Percentiles rank a stretch among this genome's conserved stretches.
Evolutionary conservation across 208 protist species (phyloP).

Genomic region (Acanthamoeba lenticulata): DNA sequence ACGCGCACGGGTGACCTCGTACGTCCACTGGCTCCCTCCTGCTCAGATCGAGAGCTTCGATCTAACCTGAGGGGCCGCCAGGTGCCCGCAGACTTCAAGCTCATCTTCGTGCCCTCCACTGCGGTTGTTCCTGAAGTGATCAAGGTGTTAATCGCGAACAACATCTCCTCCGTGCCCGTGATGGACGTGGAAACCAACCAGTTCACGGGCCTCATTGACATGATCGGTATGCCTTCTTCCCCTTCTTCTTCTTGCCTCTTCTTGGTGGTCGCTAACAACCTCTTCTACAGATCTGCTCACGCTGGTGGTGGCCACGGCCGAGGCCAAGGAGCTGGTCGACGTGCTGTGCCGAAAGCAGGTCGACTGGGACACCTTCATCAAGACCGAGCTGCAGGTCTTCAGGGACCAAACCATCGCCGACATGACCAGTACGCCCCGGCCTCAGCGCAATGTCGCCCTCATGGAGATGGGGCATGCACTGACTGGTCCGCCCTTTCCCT

Average conservation of each 20-base stretch:
- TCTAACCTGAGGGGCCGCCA: background rate
- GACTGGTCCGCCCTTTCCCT: background rate
- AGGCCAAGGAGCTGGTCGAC: slow-evolving; percentile 12
- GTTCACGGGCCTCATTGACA: background rate
- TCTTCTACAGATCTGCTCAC: slow-evolving; percentile 13
- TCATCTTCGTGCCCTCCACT: background rate
- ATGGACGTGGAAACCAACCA: background rate
- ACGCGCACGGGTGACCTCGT: background rate
- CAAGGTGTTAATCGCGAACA: background rate
- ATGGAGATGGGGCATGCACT: no score
- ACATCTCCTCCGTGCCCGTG: slow-evolving; percentile 1
- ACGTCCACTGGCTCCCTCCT: background rate
- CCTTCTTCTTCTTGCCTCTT: background rate
- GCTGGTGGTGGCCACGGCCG: background rate
- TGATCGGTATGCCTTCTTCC: background rate
- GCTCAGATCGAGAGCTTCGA: background rate
- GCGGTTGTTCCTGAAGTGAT: background rate
- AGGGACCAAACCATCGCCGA: slow-evolving; percentile 12
- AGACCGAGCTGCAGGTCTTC: slow-evolving; percentile 16
- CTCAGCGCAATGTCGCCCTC: no score
- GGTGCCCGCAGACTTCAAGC: background rate
- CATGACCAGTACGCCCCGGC: slow-evolving; percentile 6
- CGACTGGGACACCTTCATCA: slow-evolving; percentile 23
- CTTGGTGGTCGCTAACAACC: background rate
- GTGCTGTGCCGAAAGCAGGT: background rate